Base-by-base conservation (phyloP, 768 basidiomycete species). In the Tephrocybe rancida region DNA sequence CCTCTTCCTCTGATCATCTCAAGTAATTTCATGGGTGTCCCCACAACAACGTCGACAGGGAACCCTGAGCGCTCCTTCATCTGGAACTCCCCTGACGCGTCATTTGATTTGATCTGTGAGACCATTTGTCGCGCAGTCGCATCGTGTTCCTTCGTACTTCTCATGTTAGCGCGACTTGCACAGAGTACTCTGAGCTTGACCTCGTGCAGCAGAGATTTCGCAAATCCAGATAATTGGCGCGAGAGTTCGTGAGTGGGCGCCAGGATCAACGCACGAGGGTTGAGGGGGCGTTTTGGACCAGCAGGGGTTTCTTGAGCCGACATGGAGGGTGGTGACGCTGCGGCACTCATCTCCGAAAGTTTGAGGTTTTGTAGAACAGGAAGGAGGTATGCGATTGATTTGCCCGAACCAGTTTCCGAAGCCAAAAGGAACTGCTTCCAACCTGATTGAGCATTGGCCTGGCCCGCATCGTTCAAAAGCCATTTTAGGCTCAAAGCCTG, bases 231-330 rank as follows among this genome's bases (percentile, higher is more conserved):
- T 0, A 95, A 76, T 65, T 95, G 94, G 3, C 94, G 81, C 2
- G 90, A 78, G 14, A 97, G 82, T 66, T 96, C 94, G 65, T 96
- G 94, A 0, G 94, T 95, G 0, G 93, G 93, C 1, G 91, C 88
- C 14, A 96, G 80, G 42, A 97, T 74, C 42, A 97, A 72, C 0
- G 87, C 90, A 1, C 92, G 85, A 0, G 94, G 94, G 55, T 81
- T 83, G 16, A 85, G 65, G 3, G 70, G 62, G n/a, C 66, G 64
- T 26, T 58, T 55, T 52, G 61, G 57, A 32, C 55, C 61, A 37
- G 56, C 38, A 5, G 39, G 44, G 10, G 56, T 8, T 21, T 5
- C 6, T 8, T 37, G 35, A 37, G 9, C 5, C 18, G 50, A 30
- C 42, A 34, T 10, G 59, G 24, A 16, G 4, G 26, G 21, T 22